phyloP scores from a whole-genome alignment of 371 early-diverging fungal genomes.

The Lichtheimia hyalospora region DNA sequence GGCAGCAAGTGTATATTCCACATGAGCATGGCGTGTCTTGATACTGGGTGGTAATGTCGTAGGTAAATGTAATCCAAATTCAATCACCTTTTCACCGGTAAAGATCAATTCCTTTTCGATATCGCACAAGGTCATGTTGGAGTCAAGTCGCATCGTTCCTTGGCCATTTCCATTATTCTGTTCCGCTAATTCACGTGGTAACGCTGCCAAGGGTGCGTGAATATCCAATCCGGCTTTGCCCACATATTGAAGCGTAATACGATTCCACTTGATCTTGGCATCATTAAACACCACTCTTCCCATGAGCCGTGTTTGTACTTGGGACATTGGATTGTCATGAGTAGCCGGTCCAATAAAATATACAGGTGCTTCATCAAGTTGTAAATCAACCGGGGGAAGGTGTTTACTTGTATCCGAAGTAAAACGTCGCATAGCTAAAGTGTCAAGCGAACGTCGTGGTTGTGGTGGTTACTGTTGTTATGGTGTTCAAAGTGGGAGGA shows the following conservation, averaged over 20 bases:
- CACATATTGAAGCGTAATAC: constrained; percentile 40
- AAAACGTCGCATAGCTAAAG: constrained; percentile 4
- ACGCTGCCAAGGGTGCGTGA: constrained; percentile 20
- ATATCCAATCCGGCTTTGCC: constrained; percentile 45
- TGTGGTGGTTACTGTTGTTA: too few relatives aligned
- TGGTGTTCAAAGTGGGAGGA: too few relatives aligned
- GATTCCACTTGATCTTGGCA: constrained; percentile 49
- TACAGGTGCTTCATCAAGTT: constrained; percentile 30
- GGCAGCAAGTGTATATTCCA: constrained; percentile 42
- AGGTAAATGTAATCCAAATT: constrained; percentile 49
- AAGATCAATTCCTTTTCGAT: constrained; percentile 52
- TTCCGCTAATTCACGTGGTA: constrained; percentile 10
- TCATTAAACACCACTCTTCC: constrained; percentile 42
- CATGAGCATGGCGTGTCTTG: constrained; percentile 37
- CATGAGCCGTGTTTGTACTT: constrained; percentile 37
- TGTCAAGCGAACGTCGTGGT: too few relatives aligned
- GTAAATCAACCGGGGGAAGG: constrained; percentile 24
- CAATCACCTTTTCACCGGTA: constrained; percentile 37
- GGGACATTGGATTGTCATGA: constrained; percentile 44
- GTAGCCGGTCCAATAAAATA: constrained; percentile 48
- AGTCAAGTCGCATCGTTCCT: constrained; percentile 24
- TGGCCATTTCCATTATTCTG: constrained; percentile 13
- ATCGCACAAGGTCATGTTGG: constrained; percentile 36
- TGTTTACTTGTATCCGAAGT: not conserved
- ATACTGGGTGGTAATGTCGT: constrained; percentile 36